Evolutionary conservation across 805 yeast species (phyloP).

Genomic region (Torulaspora franciscae): DNA sequence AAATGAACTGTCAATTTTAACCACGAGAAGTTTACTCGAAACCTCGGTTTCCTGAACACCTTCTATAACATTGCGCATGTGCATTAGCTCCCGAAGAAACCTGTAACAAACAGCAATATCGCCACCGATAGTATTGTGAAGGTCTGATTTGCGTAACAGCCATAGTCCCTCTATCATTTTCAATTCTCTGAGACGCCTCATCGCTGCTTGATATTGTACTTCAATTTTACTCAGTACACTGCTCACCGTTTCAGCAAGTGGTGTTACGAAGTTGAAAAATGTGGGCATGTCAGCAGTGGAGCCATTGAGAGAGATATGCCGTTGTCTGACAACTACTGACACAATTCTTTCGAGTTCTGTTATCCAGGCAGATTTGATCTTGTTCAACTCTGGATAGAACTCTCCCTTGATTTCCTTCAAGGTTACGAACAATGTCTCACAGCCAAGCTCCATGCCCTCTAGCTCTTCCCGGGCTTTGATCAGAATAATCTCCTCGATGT

Average conservation of each 20-base stretch:
- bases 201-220: not conserved
- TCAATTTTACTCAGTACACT: not conserved
- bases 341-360: conserved; percentile 1
- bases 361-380: conserved; percentile 6
- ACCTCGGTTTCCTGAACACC: not conserved
- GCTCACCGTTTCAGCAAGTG: not conserved
- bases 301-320: not conserved
- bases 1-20: conserved; percentile 1
- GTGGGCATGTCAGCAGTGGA: not conserved
- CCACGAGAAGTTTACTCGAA: not conserved
- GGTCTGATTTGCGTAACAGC: not conserved
- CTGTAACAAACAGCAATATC: conserved; percentile 4
- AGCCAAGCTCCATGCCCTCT: not conserved
- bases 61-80: not conserved
- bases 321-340: not conserved
- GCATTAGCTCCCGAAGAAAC: conserved; percentile 4
- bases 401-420: conserved; percentile 2
- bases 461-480: conserved; percentile 1
- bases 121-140: not conserved
- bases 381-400: not conserved
- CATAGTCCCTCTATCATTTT: conserved; percentile 5
- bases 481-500: conserved; percentile 1
- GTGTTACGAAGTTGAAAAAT: not conserved
- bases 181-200: not conserved
- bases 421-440: conserved; percentile 1